These are phyloP conservation scores for Fusarium luffae DNA, from an alignment of 2,329 filamentous ascomycete species.

Conservation along the genomic window DNA sequence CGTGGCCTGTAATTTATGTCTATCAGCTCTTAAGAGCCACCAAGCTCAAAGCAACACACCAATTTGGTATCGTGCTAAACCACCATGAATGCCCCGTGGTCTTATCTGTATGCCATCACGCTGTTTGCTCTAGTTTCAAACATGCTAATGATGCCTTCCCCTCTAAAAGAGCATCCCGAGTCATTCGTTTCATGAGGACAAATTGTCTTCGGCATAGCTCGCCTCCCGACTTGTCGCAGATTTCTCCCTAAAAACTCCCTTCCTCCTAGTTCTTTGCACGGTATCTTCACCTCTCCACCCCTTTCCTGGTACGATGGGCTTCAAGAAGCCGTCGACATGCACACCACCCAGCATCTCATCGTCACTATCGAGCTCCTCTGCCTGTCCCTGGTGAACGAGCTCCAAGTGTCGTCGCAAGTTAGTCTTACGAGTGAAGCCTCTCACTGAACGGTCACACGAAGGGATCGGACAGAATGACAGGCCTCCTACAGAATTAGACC, in stretches of 20 bases:
- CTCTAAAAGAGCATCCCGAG: too few relatives aligned
- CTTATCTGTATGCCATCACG: neutral
- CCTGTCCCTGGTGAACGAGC: constrained; percentile 53
- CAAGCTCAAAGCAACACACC: neutral
- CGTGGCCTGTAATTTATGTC: neutral
- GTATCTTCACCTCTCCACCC: constrained; percentile 60
- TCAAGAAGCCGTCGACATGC: constrained; percentile 75
- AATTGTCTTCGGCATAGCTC: constrained; percentile 24
- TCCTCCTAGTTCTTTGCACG: constrained; percentile 34
- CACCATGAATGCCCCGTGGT: neutral
- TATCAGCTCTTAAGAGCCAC: neutral
- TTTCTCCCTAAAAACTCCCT: constrained; percentile 42
- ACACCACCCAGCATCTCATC: constrained; percentile 71
- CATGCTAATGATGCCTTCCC: neutral
- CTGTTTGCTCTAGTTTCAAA: neutral
- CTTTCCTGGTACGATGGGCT: constrained; percentile 60
- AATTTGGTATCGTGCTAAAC: neutral
- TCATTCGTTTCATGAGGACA: constrained; percentile 11
- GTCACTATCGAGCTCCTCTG: constrained; percentile 54
- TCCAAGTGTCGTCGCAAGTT: constrained; percentile 55
- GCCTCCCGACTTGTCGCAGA: constrained; percentile 18
- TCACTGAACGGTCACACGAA: constrained; percentile 51
- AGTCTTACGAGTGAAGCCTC: constrained; percentile 51
- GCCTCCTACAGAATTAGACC: constrained; percentile 49
- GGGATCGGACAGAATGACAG: constrained; percentile 53